phyloP scores from a whole-genome alignment of 2,329 filamentous ascomycete species.

The Bimuria novae-zelandiae region DNA sequence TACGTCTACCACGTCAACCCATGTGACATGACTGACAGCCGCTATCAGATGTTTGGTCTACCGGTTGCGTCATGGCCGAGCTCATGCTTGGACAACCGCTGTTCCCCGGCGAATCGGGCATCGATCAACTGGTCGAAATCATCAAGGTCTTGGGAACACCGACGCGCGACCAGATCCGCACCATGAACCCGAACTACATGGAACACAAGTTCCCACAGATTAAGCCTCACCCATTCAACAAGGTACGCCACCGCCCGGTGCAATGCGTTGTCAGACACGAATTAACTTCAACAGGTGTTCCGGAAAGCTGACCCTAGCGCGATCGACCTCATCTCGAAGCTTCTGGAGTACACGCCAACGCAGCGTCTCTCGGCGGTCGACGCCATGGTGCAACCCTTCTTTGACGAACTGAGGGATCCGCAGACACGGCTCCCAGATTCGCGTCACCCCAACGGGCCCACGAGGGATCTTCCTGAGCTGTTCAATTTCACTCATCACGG shows the following conservation, averaged over 20 bases:
- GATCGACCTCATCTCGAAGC: constrained; percentile 89
- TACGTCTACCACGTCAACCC: constrained; percentile 55
- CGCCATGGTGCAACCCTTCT: constrained; percentile 98
- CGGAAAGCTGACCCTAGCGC: constrained; percentile 91
- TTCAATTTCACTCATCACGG: constrained; percentile 96
- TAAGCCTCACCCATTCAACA: constrained; percentile 98
- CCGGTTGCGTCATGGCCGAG: constrained; percentile 98
- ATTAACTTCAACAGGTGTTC: constrained; percentile 69
- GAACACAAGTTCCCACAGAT: constrained; percentile 99
- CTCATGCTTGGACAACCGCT: constrained; percentile 97
- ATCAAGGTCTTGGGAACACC: constrained; percentile 98
- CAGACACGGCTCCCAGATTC: constrained; percentile 91
- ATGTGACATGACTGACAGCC: constrained; percentile 24
- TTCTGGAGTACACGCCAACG: constrained; percentile 96
- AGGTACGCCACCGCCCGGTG: constrained; percentile 56
- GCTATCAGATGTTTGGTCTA: constrained; percentile 91
- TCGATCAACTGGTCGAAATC: constrained; percentile 97
- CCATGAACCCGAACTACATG: constrained; percentile 99
- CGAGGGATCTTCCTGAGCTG: constrained; percentile 81
- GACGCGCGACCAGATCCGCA: constrained; percentile 96
- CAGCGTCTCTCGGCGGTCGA: constrained; percentile 92
- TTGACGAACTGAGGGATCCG: constrained; percentile 94
- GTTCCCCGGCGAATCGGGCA: constrained; percentile 97
- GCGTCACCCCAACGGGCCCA: constrained; percentile 78
- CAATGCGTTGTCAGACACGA: neutral